Conservation (phyloP, 1,284 basidiomycete genomes). For the Chalciporus sp. region DNA sequence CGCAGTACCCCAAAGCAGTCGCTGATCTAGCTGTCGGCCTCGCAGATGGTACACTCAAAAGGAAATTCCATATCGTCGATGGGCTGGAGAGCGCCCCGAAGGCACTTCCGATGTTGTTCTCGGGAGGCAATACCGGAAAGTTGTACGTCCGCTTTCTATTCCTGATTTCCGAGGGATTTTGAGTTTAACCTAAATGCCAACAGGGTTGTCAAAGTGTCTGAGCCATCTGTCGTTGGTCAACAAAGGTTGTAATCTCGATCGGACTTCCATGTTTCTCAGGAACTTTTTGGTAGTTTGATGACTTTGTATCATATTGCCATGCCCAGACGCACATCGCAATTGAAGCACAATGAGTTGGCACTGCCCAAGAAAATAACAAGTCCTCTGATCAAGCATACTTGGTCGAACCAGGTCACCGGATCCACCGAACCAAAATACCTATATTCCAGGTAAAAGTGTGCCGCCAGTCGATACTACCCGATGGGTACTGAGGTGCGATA, state of each 20-base stretch:
- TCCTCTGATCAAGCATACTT: no score
- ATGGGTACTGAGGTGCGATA: no score
- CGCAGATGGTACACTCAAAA: conserved; percentile 73
- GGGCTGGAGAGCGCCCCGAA: conserved; percentile 74
- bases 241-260: conserved; percentile 32
- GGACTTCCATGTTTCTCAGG: not conserved
- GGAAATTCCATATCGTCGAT: conserved; percentile 79
- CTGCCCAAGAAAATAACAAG: not conserved
- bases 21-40: conserved; percentile 58
- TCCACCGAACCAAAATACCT: no score
- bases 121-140: conserved; percentile 84
- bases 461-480: no score
- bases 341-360: not conserved
- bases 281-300: not conserved
- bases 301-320: not conserved
- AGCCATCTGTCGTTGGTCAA: conserved; percentile 27
- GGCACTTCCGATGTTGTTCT: conserved; percentile 72
- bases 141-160: conserved; percentile 52
- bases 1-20: conserved; percentile 55
- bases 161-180: not conserved
- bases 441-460: no score
- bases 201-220: conserved; percentile 54
- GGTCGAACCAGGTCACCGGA: no score
- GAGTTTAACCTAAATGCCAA: conserved; percentile 3
- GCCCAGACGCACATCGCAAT: not conserved